Base-by-base conservation (phyloP, 2,329 filamentous ascomycete genomes). In the Verticillium nubilum region DNA sequence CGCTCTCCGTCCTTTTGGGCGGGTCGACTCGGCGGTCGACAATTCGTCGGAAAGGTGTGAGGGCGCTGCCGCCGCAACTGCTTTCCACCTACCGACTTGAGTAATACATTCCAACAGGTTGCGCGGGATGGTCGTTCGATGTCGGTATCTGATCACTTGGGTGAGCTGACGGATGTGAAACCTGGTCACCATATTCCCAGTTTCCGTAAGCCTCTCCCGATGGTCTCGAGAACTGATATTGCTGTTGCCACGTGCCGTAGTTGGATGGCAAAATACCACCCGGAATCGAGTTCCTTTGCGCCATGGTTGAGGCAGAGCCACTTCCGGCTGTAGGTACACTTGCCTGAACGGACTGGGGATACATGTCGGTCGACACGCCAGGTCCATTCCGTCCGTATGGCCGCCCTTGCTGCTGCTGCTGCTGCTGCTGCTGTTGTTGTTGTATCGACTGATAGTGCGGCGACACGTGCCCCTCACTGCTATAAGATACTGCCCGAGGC, bases 401-500 rank as follows among this genome's bases (percentile, higher is more conserved):
- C n/a, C 37, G 63, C n/a, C 65, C 61, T 35, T 72, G 68, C n/a
- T n/a, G n/a, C n/a, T n/a, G n/a, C n/a, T n/a, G n/a, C n/a, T n/a
- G n/a, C n/a, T n/a, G n/a, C n/a, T n/a, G n/a, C n/a, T n/a, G n/a
- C n/a, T n/a, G n/a, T n/a, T n/a, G n/a, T 25, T 76, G 73, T 5
- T 73, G 68, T 53, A 78, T 72, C 10, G 74, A 66, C n/a, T 76
- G 67, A 60, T 78, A 82, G 26, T 76, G 74, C 1, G 68, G 62
- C 19, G 74, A 67, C 25, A 72, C 69, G 9, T 74, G 74, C 55
- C 68, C 67, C 19, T 82, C 80, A 50, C 76, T 74, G 28, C 79
- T 74, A 55, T 79, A 82, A 0, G 81, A 82, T 65, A 81, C 70
- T 4, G 80, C 82, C 52, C 81, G 75, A 28, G 70, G 66, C 15